Evolutionary conservation across 2,329 filamentous ascomycete species (phyloP), one percentile per base, ranked within the genome.

Genomic region (Ophiocordyceps camponoti-leonardi): DNA sequence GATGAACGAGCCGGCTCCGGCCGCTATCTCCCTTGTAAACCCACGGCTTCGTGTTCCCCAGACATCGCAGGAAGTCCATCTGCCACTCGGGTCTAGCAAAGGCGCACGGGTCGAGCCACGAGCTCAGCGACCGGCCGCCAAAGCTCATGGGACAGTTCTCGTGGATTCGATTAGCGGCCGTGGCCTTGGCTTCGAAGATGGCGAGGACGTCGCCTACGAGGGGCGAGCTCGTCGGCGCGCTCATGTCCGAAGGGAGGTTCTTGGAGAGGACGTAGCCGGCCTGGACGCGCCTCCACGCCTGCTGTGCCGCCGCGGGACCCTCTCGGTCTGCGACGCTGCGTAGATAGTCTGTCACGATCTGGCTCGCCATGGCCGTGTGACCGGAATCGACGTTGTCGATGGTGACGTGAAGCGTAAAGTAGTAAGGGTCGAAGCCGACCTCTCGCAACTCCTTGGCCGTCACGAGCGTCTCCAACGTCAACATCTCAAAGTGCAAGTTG

Each of bases 371-470:
- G 3, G 66, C 66, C 13, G 65, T 59, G 51, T 73, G 70, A 0
- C 70, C 68, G 0, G 62, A 66, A 47, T 70, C 57, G 5, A 60
- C 57, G 50, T 72, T 73, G 50, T 73, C 70, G 44, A 73, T 72
- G 0, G 65, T 61, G 39, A 72, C 57, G 52, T 73, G 69, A 4
- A 74, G 55, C n/a, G 63, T 51, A 50, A 72, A 74, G 51, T 72
- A 73, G 39, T 67, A 66, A 0, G 63, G 52, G 46, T 68, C 57
- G 10, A 73, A 48, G 6, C 55, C 53, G 20, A 73, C 46, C 49
- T 68, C 67, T 14, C 53, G 55, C 22, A 72, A 54, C 52, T 73
- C 69, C 35, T 64, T 45, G 65, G 61, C 41, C 4, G 47, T 41
- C 14, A 41, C 37, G 35, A 46, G 31, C 8, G 42, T 46, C 13